phyloP scores from a whole-genome alignment of 768 basidiomycete genomes.

The Agaricus subrufescens region DNA sequence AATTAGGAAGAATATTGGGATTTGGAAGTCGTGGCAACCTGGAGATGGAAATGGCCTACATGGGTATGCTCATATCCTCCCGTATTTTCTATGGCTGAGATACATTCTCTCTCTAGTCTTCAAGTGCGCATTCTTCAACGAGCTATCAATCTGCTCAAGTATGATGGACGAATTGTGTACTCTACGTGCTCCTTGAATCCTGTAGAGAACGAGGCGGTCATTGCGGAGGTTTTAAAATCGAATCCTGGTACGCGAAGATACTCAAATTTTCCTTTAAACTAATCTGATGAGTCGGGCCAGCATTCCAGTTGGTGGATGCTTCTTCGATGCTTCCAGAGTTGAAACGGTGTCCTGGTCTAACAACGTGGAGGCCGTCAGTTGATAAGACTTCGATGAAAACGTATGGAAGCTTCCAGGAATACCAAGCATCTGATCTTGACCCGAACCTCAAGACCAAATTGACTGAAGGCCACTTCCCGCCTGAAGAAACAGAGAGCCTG shows the following conservation, averaged over 20 bases:
- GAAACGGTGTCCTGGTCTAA: conserved; percentile 69
- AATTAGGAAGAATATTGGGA: conserved; percentile 87
- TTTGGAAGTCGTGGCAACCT: conserved; percentile 91
- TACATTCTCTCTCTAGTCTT: conserved; percentile 42
- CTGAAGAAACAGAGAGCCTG: conserved; percentile 52
- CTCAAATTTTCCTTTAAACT: not conserved
- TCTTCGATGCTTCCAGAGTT: conserved; percentile 70
- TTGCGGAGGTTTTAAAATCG: conserved; percentile 74
- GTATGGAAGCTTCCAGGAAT: conserved; percentile 59
- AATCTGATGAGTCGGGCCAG: conserved; percentile 24
- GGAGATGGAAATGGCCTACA: conserved; percentile 92
- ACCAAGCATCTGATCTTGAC: conserved; percentile 44
- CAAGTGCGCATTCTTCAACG: conserved; percentile 91
- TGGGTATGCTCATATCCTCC: conserved; percentile 36
- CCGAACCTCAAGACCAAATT: conserved; percentile 55
- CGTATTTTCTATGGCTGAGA: not conserved
- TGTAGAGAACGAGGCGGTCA: conserved; percentile 94
- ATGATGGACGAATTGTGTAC: conserved; percentile 89
- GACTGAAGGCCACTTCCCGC: conserved; percentile 77
- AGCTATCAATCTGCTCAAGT: conserved; percentile 84
- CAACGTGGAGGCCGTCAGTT: conserved; percentile 71
- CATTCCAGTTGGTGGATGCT: conserved; percentile 78
- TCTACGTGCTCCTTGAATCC: conserved; percentile 98
- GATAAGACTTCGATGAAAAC: conserved; percentile 45
- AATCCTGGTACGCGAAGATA: conserved; percentile 50